Evolutionary conservation across 1,139 yeast species (phyloP).

Genomic region (Saccharomyces hybrid): DNA sequence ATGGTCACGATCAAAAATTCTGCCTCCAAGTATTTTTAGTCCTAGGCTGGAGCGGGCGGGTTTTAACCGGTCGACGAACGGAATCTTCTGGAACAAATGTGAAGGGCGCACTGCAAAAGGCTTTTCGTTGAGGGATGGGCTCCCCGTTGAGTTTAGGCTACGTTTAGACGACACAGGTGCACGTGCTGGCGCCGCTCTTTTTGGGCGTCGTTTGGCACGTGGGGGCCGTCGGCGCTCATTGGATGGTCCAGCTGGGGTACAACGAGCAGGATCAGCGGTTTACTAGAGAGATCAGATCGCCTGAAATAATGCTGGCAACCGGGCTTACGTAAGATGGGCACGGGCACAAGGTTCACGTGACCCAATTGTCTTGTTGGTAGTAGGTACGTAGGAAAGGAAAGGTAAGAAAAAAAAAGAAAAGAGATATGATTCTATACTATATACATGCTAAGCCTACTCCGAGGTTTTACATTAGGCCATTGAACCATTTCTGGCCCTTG

Average conservation of each 20-base stretch:
- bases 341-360: background rate
- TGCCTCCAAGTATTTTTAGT: constrained; percentile 1
- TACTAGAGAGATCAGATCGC: background rate
- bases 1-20: background rate
- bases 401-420: background rate
- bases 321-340: background rate
- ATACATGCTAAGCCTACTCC: background rate
- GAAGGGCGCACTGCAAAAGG: background rate
- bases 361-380: background rate
- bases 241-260: background rate
- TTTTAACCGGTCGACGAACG: background rate
- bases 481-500: constrained; percentile 27
- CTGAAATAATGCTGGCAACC: background rate
- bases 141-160: background rate
- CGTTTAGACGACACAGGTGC: background rate
- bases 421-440: background rate
- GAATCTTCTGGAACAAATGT: background rate
- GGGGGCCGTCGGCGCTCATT: background rate
- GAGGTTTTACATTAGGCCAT: constrained; percentile 22
- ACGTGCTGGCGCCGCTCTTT: background rate
- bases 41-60: background rate
- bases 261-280: background rate
- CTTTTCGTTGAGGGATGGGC: background rate
- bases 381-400: background rate
- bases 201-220: background rate